Percentiles rank a stretch among this genome's conserved stretches.
Evolutionary conservation across 208 protist species (phyloP).

Genomic region (Phytomonas sp.): DNA sequence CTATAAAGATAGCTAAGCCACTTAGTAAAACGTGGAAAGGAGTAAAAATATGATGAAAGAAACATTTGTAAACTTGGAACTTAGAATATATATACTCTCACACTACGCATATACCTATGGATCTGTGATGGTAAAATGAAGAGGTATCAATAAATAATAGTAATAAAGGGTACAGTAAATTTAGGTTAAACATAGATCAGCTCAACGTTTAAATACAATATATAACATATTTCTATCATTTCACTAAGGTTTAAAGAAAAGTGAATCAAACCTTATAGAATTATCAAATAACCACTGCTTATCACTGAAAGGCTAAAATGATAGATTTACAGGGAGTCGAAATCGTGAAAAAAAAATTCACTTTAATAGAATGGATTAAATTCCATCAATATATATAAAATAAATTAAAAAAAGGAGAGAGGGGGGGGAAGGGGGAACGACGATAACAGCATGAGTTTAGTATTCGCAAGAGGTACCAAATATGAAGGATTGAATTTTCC

Average conservation of each 20-base stretch:
- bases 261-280: background rate
- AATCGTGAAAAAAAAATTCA: background rate
- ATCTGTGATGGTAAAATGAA: background rate
- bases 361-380: slow-evolving; percentile 4
- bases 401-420: background rate
- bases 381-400: background rate
- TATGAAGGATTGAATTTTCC: background rate
- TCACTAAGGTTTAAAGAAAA: background rate
- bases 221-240: background rate
- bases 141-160: background rate
- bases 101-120: background rate
- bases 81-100: background rate
- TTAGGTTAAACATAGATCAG: background rate
- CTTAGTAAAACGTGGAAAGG: background rate
- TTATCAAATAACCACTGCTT: background rate
- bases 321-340: background rate
- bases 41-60: background rate
- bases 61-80: background rate
- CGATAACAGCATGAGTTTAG: background rate
- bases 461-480: background rate
- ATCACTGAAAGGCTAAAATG: background rate
- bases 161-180: background rate
- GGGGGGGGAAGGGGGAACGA: slow-evolving; percentile 12
- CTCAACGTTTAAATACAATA: background rate
- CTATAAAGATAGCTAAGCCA: background rate